Conservation (phyloP, 208 protist genomes). For the Trypanosoma congolense region DNA sequence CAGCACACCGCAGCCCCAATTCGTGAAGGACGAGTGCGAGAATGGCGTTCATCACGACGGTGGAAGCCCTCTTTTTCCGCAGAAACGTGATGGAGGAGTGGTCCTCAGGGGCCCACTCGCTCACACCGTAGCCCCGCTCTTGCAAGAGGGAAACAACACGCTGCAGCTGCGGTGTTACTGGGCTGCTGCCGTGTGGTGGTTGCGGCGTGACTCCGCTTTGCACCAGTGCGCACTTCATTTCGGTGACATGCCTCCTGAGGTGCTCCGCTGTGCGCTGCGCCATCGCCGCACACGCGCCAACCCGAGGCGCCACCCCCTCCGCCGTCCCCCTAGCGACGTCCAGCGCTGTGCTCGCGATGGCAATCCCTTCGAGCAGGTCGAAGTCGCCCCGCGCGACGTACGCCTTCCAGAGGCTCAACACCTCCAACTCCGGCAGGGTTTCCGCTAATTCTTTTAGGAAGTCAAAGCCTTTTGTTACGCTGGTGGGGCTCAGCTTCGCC, state of each 20-base stretch:
- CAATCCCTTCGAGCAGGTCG: conserved; percentile 35
- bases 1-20: conserved; percentile 21
- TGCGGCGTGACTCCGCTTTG: not conserved
- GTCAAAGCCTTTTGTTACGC: conserved; percentile 31
- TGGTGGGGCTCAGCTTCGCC: conserved; percentile 10
- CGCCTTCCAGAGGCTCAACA: conserved; percentile 39
- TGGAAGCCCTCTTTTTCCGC: conserved; percentile 21
- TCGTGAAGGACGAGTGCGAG: conserved; percentile 30
- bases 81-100: conserved; percentile 33
- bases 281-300: too few species aligned
- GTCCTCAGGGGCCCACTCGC: conserved; percentile 33
- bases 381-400: conserved; percentile 24
- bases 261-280: not conserved
- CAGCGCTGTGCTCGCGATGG: conserved; percentile 36
- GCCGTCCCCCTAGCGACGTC: conserved; percentile 18
- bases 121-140: conserved; percentile 17
- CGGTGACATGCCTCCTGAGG: not conserved
- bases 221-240: conserved; percentile 9
- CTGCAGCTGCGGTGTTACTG: not conserved
- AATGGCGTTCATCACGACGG: conserved; percentile 47
- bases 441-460: conserved; percentile 43
- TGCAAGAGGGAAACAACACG: conserved; percentile 1
- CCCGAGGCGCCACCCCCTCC: conserved; percentile 5
- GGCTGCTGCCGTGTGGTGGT: not conserved
- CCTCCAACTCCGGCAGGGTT: conserved; percentile 37